A percentile compares a stretch with the other conserved stretches of the same genome.
These are phyloP conservation scores for Pseudoneurospora amorphoporcata DNA, from an alignment of 495 filamentous ascomycete species.

Conservation along the genomic window DNA sequence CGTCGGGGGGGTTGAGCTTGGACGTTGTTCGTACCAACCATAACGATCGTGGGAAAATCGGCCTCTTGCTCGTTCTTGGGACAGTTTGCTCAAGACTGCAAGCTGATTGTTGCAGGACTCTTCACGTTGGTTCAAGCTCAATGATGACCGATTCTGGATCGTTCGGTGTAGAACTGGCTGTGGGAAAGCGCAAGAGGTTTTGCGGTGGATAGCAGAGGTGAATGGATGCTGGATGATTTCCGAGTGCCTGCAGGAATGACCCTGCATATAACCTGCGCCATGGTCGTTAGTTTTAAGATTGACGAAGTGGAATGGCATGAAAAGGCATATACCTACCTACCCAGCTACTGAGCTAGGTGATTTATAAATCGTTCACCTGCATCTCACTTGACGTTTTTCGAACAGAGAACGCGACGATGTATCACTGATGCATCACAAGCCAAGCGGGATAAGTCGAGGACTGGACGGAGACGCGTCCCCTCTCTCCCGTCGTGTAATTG, in stretches of 20 bases:
- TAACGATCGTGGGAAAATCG: not conserved
- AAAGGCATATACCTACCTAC: not conserved
- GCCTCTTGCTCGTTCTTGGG: not conserved
- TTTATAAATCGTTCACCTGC: not conserved
- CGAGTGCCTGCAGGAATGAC: not conserved
- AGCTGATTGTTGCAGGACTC: too few relatives aligned
- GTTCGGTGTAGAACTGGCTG: too few relatives aligned
- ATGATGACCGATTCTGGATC: too few relatives aligned
- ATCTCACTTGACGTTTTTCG: not conserved
- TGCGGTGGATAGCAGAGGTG: too few relatives aligned
- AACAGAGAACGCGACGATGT: too few relatives aligned
- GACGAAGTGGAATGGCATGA: not conserved
- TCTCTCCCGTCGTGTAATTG: not conserved
- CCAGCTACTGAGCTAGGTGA: not conserved
- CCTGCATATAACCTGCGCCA: not conserved
- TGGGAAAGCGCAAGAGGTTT: too few relatives aligned
- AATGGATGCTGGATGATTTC: too few relatives aligned
- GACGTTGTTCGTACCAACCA: not conserved
- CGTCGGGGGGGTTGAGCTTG: not conserved
- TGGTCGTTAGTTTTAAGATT: not conserved
- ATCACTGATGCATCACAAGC: too few relatives aligned
- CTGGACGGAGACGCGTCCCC: not conserved
- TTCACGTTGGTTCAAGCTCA: too few relatives aligned
- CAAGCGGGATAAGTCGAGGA: not conserved
- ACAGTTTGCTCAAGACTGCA: not conserved